Evolutionary conservation across 257 asterid genomes (phyloP).

Genomic region (Nicotiana sylvestris): DNA sequence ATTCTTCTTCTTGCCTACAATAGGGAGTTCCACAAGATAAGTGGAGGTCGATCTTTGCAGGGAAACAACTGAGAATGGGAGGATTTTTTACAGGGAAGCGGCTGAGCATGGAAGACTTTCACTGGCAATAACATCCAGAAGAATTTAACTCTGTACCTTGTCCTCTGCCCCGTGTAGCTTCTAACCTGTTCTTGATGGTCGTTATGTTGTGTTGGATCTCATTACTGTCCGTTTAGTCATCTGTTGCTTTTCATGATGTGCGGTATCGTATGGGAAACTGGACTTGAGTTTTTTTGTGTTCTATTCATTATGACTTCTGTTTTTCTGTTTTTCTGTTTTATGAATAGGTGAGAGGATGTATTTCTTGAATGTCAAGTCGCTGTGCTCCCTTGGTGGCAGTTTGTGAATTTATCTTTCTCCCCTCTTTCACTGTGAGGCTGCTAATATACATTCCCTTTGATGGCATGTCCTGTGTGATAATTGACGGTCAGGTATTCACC

Average conservation of each 20-base stretch:
- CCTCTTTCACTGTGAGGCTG: not conserved
- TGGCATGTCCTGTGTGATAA: not conserved
- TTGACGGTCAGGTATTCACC: no score
- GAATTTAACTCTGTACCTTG: slow-evolving; percentile 66
- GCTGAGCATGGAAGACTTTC: slow-evolving; percentile 41
- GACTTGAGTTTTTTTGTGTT: not conserved
- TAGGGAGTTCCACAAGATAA: slow-evolving; percentile 47
- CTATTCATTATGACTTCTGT: not conserved
- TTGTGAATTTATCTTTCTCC: not conserved
- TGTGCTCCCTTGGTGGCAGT: not conserved
- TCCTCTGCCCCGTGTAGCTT: slow-evolving; percentile 69
- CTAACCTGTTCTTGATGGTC: not conserved
- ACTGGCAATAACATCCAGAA: slow-evolving; percentile 52
- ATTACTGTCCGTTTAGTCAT: not conserved
- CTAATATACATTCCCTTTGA: not conserved
- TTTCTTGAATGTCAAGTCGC: not conserved
- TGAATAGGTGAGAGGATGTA: not conserved
- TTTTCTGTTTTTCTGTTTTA: not conserved
- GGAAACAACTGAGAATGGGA: not conserved
- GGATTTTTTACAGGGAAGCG: slow-evolving; percentile 20
- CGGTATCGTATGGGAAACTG: not conserved
- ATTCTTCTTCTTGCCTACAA: slow-evolving; percentile 47
- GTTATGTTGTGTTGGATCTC: no score
- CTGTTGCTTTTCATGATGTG: not conserved
- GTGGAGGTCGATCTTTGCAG: slow-evolving; percentile 43